Conservation (phyloP, 2,329 filamentous ascomycete genomes). For the Alternaria gansuensis region DNA sequence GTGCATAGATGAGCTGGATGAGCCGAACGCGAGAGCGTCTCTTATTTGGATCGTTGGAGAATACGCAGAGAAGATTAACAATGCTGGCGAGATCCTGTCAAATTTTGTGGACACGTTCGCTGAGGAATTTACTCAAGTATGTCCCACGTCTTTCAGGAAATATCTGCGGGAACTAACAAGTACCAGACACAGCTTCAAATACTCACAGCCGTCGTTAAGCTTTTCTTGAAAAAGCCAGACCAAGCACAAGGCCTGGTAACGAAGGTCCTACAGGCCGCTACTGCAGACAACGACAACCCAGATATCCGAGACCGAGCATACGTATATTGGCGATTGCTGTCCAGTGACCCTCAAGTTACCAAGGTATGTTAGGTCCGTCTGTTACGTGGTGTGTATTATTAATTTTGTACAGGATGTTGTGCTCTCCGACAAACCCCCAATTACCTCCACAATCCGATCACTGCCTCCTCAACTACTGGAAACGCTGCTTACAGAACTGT, state of each 20-base stretch:
- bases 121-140: conserved; percentile 93
- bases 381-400: conserved; percentile 1
- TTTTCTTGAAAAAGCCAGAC: conserved; percentile 96
- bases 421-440: conserved; percentile 91
- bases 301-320: conserved; percentile 97
- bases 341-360: conserved; percentile 87
- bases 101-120: conserved; percentile 94
- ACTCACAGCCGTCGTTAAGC: conserved; percentile 93
- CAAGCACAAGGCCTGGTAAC: conserved; percentile 91
- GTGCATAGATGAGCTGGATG: conserved; percentile 95
- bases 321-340: conserved; percentile 96
- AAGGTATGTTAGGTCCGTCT: conserved; percentile 66
- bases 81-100: conserved; percentile 91
- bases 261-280: conserved; percentile 91
- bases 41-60: conserved; percentile 99
- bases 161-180: conserved; percentile 42
- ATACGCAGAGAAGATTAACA: conserved; percentile 98
- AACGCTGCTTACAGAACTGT: conserved; percentile 88
- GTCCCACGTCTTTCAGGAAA: conserved; percentile 35
- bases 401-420: conserved; percentile 72
- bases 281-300: conserved; percentile 94
- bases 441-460: conserved; percentile 91
- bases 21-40: conserved; percentile 87
- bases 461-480: conserved; percentile 85
- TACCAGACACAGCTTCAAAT: conserved; percentile 93